Percentiles rank a stretch among this genome's conserved stretches.
phyloP scores from a whole-genome alignment of 2,329 filamentous ascomycete species.

The Orbilia blumenaviensis region DNA sequence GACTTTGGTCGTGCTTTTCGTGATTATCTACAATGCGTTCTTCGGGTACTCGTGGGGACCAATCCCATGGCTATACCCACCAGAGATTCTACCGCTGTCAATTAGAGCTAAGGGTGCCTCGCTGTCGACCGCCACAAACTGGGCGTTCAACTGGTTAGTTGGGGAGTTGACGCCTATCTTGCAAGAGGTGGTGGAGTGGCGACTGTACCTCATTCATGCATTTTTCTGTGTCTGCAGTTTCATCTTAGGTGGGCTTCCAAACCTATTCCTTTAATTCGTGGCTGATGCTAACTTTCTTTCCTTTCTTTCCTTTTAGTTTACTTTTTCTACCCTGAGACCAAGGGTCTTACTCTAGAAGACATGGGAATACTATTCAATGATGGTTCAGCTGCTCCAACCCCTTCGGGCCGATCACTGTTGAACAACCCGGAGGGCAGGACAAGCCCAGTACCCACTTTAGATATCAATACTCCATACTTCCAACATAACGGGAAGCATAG shows the following conservation, averaged over 20 bases:
- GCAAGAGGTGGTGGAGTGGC: slow-evolving; percentile 91
- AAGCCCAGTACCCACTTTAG: slow-evolving; percentile 78
- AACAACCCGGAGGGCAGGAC: slow-evolving; percentile 68
- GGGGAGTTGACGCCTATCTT: slow-evolving; percentile 93
- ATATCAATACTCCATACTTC: slow-evolving; percentile 69
- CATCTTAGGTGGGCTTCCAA: slow-evolving; percentile 80
- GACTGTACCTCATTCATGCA: slow-evolving; percentile 91
- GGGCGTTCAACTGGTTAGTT: slow-evolving; percentile 98
- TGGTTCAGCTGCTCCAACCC: slow-evolving; percentile 59
- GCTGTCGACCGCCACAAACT: slow-evolving; percentile 94
- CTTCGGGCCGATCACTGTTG: slow-evolving; percentile 58
- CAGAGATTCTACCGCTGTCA: slow-evolving; percentile 96
- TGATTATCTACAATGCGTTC: slow-evolving; percentile 98
- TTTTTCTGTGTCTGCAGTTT: slow-evolving; percentile 97
- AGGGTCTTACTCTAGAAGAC: slow-evolving; percentile 91
- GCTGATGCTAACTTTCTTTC: slow-evolving; percentile 28
- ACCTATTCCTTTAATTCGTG: neutral
- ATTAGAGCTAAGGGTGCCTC: slow-evolving; percentile 97
- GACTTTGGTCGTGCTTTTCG: slow-evolving; percentile 86
- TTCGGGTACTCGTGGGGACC: slow-evolving; percentile 98
- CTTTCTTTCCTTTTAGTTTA: slow-evolving; percentile 75
- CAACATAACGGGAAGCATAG: slow-evolving; percentile 36
- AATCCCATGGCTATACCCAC: slow-evolving; percentile 96
- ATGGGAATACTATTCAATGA: slow-evolving; percentile 97
- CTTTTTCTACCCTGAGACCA: slow-evolving; percentile 97